A percentile compares a stretch with the other conserved stretches of the same genome.
Conservation (phyloP, 257 asterid species). For the Plantago major region DNA sequence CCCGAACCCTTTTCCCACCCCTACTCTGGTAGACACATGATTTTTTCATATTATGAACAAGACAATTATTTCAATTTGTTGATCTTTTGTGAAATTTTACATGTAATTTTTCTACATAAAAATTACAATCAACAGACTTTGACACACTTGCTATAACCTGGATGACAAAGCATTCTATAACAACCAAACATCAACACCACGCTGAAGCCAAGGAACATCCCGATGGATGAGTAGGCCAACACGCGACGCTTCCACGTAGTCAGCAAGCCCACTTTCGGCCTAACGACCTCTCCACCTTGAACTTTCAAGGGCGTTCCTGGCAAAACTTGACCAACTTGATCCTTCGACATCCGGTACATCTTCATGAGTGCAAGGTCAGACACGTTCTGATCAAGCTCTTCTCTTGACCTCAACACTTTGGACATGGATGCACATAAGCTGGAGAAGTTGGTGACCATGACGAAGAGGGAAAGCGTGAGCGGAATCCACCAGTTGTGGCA, state of each 20-base stretch:
- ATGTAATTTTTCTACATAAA: not conserved
- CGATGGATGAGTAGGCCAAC: slow-evolving; percentile 20
- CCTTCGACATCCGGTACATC: slow-evolving; percentile 23
- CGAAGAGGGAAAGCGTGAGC: slow-evolving; percentile 36
- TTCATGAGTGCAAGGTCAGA: slow-evolving; percentile 33
- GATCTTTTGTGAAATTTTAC: too few species aligned
- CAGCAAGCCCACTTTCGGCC: slow-evolving; percentile 25
- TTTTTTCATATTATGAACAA: too few species aligned
- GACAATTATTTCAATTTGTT: too few species aligned
- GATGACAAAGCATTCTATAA: slow-evolving; percentile 33
- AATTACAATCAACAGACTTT: slow-evolving; percentile 19
- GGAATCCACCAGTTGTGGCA: slow-evolving; percentile 54
- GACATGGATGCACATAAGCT: slow-evolving; percentile 20
- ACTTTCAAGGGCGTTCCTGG: slow-evolving; percentile 29
- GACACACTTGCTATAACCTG: slow-evolving; percentile 35
- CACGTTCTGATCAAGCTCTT: slow-evolving; percentile 40
- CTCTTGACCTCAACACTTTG: slow-evolving; percentile 26
- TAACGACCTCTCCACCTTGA: slow-evolving; percentile 25
- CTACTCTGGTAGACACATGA: too few species aligned
- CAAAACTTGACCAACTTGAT: slow-evolving; percentile 23
- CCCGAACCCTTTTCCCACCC: too few species aligned
- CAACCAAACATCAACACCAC: slow-evolving; percentile 41
- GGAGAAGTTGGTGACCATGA: slow-evolving; percentile 34
- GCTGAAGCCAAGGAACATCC: slow-evolving; percentile 36
- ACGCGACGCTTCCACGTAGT: slow-evolving; percentile 29